Base-by-base conservation (phyloP, 495 filamentous ascomycete genomes). In the Xylaria scruposa region DNA sequence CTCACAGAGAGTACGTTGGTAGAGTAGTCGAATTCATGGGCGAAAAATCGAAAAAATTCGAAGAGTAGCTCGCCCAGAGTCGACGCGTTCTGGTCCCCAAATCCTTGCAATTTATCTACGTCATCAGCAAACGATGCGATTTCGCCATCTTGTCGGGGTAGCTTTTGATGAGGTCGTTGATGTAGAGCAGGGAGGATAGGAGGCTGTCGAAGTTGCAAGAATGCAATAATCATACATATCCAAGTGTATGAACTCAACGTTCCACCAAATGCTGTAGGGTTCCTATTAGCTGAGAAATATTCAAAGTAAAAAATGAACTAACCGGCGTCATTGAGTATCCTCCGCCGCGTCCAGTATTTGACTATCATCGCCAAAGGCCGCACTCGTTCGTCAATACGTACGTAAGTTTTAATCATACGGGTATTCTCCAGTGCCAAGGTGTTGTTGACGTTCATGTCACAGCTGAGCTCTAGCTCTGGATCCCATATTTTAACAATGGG, bases 401-500 rank as follows among this genome's bases (percentile, higher is more conserved):
- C 94, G 83, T 99, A 99, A 0, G 94, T 97, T 79, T 95, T 94
- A 75, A 99, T 94, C 96, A 99, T 97, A 15, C 94, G 91, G 31
- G 96, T 99, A 77, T 99, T 99, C 78, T 98, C 95, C 72, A 99
- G 82, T 0, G 96, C 96, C 58, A 95, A 74, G 3, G 95, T 95
- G 73, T 97, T 99, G 83, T 99, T 99, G 82, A 98, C 94, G 70
- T 98, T 99, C 92, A 99, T 96, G 78, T 99, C 96, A 75, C 94
- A 97, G n/a, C 94, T 92, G 70, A 99, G 84, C 47, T 89, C 83
- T 31, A 97, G 86, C 80, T 97, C 94, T 0, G 96, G 97, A 78
- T 99, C 96, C 95, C 95, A 98, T 60, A 97, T 95, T 83, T 98
- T 99, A 66, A 99, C 96, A 73, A 99, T 99, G 12, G 97, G 95